A percentile compares a stretch with the other conserved stretches of the same genome.
Evolutionary conservation across 83 land plant species (phyloP).

Genomic region (Picea abies): DNA sequence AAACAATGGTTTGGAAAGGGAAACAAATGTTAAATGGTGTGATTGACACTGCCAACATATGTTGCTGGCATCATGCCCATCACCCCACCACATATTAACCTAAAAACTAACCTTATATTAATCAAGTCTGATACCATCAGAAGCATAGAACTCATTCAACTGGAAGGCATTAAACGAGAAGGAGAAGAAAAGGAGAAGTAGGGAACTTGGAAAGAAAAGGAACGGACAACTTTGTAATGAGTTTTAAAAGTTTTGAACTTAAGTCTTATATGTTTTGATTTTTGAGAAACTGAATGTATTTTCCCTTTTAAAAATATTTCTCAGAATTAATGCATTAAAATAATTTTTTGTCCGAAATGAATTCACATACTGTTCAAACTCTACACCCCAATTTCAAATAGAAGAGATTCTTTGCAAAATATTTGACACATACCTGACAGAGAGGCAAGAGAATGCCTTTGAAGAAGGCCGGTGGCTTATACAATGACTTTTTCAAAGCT

Average conservation of each 20-base stretch:
- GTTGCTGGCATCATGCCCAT: too few relatives aligned
- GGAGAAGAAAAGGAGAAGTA: not conserved
- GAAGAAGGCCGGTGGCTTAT: slow-evolving; percentile 91
- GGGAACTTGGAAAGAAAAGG: not conserved
- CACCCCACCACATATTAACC: too few relatives aligned
- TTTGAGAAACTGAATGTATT: not conserved
- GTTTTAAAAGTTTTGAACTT: not conserved
- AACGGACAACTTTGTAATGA: not conserved
- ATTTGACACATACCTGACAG: slow-evolving; percentile 65
- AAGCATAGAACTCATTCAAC: not conserved
- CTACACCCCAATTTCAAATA: not conserved
- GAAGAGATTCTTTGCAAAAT: not conserved
- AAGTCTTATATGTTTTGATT: not conserved
- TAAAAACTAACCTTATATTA: not conserved
- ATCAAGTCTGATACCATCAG: not conserved
- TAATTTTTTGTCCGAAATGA: not conserved
- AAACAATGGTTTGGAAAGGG: too few relatives aligned
- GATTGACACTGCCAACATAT: too few relatives aligned
- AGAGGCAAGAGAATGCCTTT: slow-evolving; percentile 90
- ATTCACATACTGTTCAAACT: not conserved
- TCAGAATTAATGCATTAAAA: not conserved
- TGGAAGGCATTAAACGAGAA: not conserved
- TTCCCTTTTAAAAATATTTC: not conserved
- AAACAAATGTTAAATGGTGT: too few relatives aligned
- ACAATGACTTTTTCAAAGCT: slow-evolving; percentile 78